A percentile compares a stretch with the other conserved stretches of the same genome.
Evolutionary conservation across 306 rosid species (phyloP).

Genomic region (Vigna angularis): DNA sequence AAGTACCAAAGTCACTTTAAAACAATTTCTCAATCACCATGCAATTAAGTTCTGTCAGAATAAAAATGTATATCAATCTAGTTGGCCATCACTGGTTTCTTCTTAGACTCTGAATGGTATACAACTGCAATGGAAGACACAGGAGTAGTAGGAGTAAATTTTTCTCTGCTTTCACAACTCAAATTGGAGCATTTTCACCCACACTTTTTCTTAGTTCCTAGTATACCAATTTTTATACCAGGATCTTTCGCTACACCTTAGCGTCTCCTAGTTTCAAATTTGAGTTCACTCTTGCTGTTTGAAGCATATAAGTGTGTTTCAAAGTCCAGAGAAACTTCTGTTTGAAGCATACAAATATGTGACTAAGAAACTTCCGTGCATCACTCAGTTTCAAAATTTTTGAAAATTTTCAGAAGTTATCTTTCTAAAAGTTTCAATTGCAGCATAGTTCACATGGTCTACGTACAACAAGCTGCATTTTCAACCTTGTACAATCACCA

Average conservation of each 20-base stretch:
- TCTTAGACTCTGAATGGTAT: too few species aligned
- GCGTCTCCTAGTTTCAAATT: conserved; percentile 2
- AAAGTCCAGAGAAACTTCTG: background rate
- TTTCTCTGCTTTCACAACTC: background rate
- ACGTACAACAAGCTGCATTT: conserved; percentile 31
- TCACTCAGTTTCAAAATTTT: background rate
- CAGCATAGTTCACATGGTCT: conserved; percentile 7
- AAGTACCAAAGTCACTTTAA: conserved; percentile 30
- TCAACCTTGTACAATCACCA: background rate
- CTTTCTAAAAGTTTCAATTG: background rate
- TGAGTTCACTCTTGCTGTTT: background rate
- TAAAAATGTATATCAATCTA: too few species aligned
- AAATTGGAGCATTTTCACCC: background rate
- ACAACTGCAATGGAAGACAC: too few species aligned
- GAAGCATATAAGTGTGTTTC: background rate
- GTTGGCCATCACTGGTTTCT: too few species aligned
- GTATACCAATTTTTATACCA: too few species aligned
- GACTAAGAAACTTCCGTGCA: background rate
- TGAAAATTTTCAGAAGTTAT: background rate
- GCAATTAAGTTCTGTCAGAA: conserved; percentile 12
- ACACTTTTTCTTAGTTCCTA: background rate
- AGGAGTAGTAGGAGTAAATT: background rate
- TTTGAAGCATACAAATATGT: too few species aligned
- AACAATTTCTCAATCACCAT: conserved; percentile 22
- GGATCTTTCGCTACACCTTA: background rate